Conservation (phyloP, 352 stramenopile genomes). For the Pythium sp. region DNA sequence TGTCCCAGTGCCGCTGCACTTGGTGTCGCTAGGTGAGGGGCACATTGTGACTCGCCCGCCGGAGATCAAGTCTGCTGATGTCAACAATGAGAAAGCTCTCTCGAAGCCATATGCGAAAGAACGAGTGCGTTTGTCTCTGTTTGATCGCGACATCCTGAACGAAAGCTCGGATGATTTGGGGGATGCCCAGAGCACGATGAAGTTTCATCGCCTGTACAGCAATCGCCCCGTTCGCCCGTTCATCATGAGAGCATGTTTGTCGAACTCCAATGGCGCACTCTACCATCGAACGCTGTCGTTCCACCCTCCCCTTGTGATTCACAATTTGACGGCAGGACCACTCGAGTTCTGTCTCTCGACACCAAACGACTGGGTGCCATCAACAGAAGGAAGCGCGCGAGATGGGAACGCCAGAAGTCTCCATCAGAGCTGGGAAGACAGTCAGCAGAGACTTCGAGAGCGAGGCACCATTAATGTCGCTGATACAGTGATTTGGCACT, state of each 20-base stretch:
- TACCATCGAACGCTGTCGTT: slow-evolving; percentile 80
- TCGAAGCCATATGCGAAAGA: slow-evolving; percentile 78
- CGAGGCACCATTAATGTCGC: slow-evolving; percentile 74
- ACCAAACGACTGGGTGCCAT: slow-evolving; percentile 66
- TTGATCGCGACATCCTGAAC: slow-evolving; percentile 35
- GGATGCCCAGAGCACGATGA: slow-evolving; percentile 49
- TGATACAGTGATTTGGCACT: slow-evolving; percentile 80
- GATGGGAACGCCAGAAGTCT: slow-evolving; percentile 32
- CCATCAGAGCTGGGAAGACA: slow-evolving; percentile 70
- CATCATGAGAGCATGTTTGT: slow-evolving; percentile 70
- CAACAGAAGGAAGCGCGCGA: slow-evolving; percentile 28
- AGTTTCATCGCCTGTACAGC: slow-evolving; percentile 74
- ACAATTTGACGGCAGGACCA: slow-evolving; percentile 70
- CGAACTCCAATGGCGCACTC: slow-evolving; percentile 46
- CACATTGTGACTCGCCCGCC: slow-evolving; percentile 73
- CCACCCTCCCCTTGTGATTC: slow-evolving; percentile 71
- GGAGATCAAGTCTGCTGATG: slow-evolving; percentile 41
- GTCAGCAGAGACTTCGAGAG: slow-evolving; percentile 72
- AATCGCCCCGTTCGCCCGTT: slow-evolving; percentile 79
- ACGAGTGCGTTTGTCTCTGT: slow-evolving; percentile 62
- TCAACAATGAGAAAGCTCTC: slow-evolving; percentile 17
- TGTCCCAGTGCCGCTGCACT: slow-evolving; percentile 68
- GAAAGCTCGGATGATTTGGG: slow-evolving; percentile 29
- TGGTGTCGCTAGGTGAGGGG: slow-evolving; percentile 67
- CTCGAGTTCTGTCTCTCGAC: slow-evolving; percentile 76